Conservation (phyloP, 2,329 filamentous ascomycete genomes). For the Ceratocystis papillata region DNA sequence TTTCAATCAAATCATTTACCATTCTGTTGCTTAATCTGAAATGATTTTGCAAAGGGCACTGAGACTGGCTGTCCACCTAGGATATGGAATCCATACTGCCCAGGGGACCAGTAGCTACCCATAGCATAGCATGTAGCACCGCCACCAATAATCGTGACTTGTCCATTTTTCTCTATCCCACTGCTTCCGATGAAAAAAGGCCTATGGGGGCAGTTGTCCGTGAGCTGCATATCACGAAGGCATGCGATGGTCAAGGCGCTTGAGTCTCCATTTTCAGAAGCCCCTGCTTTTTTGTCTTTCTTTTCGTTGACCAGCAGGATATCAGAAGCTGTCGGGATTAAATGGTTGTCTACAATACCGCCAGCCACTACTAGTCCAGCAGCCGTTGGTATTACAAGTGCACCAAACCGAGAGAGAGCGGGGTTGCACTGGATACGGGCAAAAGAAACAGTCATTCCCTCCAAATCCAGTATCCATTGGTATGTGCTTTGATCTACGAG, state of each 20-base stretch:
- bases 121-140: constrained; percentile 86
- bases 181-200: constrained; percentile 65
- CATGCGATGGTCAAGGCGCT: neutral
- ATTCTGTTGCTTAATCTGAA: neutral
- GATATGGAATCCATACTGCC: constrained; percentile 36
- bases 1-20: neutral
- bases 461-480: constrained; percentile 45
- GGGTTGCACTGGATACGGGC: neutral
- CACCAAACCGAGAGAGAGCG: constrained; percentile 13
- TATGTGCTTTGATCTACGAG: constrained; percentile 52
- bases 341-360: constrained; percentile 9
- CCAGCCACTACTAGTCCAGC: constrained; percentile 30
- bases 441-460: neutral
- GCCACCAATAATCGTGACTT: constrained; percentile 59
- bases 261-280: neutral
- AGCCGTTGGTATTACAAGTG: constrained; percentile 27
- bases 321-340: constrained; percentile 17
- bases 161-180: constrained; percentile 35
- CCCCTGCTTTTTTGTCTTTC: neutral
- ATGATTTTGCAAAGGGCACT: neutral
- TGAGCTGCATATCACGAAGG: constrained; percentile 16
- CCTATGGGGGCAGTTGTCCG: constrained; percentile 20
- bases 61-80: neutral
- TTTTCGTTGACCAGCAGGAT: constrained; percentile 14
- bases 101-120: constrained; percentile 71